Conservation (phyloP, 176 grass and related monocot genomes). For the Carex scoparia region DNA sequence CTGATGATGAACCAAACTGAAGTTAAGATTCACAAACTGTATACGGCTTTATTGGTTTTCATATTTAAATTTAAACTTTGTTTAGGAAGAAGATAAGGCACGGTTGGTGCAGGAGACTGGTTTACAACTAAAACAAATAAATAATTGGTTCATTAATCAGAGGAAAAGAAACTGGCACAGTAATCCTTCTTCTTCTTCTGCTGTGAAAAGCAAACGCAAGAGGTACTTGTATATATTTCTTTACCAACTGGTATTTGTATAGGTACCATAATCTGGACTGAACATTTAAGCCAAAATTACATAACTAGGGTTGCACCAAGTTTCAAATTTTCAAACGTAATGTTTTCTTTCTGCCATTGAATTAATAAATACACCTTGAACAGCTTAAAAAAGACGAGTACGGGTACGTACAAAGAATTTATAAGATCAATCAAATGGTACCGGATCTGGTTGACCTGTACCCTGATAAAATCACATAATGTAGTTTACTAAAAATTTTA, state of each 20-base stretch:
- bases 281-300: neutral
- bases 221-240: constrained; percentile 34
- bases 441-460: neutral
- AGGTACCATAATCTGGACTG: neutral
- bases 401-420: neutral
- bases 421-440: neutral
- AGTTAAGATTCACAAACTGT: neutral
- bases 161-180: constrained; percentile 76
- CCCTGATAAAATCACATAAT: neutral
- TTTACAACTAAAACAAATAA: constrained; percentile 62
- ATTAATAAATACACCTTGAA: no score
- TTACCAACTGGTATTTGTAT: neutral
- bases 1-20: neutral
- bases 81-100: constrained; percentile 70
- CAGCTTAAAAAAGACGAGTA: neutral
- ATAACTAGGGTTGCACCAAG: neutral
- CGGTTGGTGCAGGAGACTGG: constrained; percentile 66
- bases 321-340: neutral
- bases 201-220: constrained; percentile 61
- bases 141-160: constrained; percentile 82
- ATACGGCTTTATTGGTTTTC: neutral
- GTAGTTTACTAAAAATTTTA: constrained; percentile 38
- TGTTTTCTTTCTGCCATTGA: neutral
- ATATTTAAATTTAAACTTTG: neutral
- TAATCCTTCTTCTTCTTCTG: constrained; percentile 53